A percentile compares a stretch with the other conserved stretches of the same genome.
These are phyloP conservation scores for Diatrype stigma DNA, from an alignment of 2,329 filamentous ascomycete species.

Conservation along the genomic window DNA sequence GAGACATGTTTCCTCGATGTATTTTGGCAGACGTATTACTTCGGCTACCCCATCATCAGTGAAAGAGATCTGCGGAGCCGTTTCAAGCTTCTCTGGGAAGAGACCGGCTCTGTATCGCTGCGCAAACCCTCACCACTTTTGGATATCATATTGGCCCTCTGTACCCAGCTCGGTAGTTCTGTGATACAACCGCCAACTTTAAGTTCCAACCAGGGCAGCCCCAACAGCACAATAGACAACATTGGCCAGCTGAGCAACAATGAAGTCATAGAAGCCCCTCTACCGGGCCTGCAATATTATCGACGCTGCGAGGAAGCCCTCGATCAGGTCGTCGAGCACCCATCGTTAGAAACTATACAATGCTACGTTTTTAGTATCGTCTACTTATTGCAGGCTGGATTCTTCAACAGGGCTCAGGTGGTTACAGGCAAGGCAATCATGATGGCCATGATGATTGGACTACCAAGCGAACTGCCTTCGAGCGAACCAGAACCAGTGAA, in stretches of 20 bases:
- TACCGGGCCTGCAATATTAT: slow-evolving; percentile 13
- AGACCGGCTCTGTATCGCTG: neutral
- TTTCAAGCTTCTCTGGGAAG: slow-evolving; percentile 6
- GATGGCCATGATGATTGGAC: slow-evolving; percentile 10
- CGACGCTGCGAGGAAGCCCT: slow-evolving; percentile 7
- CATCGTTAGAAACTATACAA: slow-evolving; percentile 9
- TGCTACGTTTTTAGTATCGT: slow-evolving; percentile 12
- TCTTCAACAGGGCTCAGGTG: slow-evolving; percentile 9
- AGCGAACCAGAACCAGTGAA: slow-evolving; percentile 5
- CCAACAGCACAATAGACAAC: neutral
- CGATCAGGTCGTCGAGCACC: slow-evolving; percentile 7
- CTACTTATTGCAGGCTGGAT: slow-evolving; percentile 11
- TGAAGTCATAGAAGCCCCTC: neutral
- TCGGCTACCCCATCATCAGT: slow-evolving; percentile 11
- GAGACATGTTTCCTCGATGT: slow-evolving; percentile 12
- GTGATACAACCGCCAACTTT: neutral
- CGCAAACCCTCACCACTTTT: slow-evolving; percentile 11
- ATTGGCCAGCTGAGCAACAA: too few species aligned
- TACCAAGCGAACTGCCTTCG: slow-evolving; percentile 6
- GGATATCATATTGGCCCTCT: slow-evolving; percentile 13
- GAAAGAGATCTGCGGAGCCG: slow-evolving; percentile 8
- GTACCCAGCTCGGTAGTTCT: slow-evolving; percentile 8
- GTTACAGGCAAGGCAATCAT: slow-evolving; percentile 9
- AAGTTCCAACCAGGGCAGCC: neutral
- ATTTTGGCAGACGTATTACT: slow-evolving; percentile 15